phyloP scores from a whole-genome alignment of 179 eudicot genomes.

The Patellifolia procumbens region DNA sequence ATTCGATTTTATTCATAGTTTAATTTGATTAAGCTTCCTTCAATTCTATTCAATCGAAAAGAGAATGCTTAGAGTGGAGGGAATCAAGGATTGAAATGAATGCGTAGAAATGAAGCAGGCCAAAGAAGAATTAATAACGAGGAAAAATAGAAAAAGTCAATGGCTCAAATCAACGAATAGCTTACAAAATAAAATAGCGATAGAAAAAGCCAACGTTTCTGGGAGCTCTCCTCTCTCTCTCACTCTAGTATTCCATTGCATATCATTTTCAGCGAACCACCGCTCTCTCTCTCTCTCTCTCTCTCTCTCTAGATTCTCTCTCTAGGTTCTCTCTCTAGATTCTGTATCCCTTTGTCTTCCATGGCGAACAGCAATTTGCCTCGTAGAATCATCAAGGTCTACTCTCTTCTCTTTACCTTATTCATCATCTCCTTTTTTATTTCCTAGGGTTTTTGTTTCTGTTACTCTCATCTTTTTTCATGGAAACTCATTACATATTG shows the following conservation, averaged over 20 bases:
- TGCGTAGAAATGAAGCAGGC: conserved; percentile 7
- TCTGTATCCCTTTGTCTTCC: not conserved
- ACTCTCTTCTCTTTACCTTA: not conserved
- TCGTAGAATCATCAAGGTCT: conserved; percentile 92
- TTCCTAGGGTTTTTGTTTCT: conserved; percentile 30
- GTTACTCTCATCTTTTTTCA: not conserved
- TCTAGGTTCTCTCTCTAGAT: not conserved
- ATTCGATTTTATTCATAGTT: too few species aligned
- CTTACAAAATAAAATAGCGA: not conserved
- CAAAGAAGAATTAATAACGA: not conserved
- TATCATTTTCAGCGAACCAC: not conserved
- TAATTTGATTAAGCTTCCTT: too few species aligned
- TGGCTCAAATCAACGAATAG: not conserved
- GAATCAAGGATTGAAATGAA: not conserved
- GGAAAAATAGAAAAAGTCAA: not conserved
- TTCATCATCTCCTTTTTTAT: not conserved
- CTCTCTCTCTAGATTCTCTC: conserved; percentile 30
- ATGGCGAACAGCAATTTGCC: conserved; percentile 93
- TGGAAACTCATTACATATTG: not conserved
- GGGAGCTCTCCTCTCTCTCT: too few species aligned
- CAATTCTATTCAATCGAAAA: too few species aligned
- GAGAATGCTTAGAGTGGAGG: not conserved
- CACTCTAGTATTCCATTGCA: not conserved
- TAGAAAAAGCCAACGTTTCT: not conserved
- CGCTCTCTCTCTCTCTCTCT: conserved; percentile 16